Evolutionary conservation across 768 basidiomycete species (phyloP), one percentile per base, ranked within the genome.

Genomic region (Amanita exitialis): DNA sequence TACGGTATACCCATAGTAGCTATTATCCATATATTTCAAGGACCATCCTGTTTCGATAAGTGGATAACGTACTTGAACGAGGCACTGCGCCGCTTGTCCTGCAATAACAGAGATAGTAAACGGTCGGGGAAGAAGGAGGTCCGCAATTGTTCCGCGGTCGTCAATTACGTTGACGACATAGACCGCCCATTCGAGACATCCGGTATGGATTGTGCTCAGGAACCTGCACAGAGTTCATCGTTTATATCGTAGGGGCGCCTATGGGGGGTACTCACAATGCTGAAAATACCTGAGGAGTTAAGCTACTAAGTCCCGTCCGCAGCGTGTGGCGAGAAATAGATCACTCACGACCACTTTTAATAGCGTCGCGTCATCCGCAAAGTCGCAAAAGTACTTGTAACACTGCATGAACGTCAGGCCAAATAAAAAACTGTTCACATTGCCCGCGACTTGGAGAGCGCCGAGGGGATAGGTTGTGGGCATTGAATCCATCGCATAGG

Each of bases 351-450:
- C 20, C 32, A 35, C 16, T 36, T 36, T 32, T 15, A 47, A 15
- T 30, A 47, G 13, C 5, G 13, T 7, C 12, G 30, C 12, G 36
- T 47, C 46, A 35, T 47, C 20, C 13, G 3, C 13, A 30, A 16
- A 35, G 20, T 30, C 32, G 20, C 13, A 30, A 20, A 47, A 47
- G 46, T 47, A 47, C 12, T 32, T 34, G 34, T 47, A 47, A 9
- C 28, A n/a, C 12, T 47, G 46, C 46, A 47, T 47, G 15, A 47
- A 35, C 16, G 34, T 47, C 46, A 47, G 34, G 20, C 46, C 46
- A 21, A 47, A 47, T 20, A 47, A 12, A 15, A 47, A 47, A n/a
- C 15, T 27, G 21, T 47, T 36, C 8, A 47, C 30, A 21, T 9
- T 21, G 46, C 32, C 20, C 8, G 46, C 30, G 13, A 47, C 21